These are phyloP conservation scores for Yarrowia osloensis DNA, from an alignment of 805 yeast genomes.

Conservation along the genomic window DNA sequence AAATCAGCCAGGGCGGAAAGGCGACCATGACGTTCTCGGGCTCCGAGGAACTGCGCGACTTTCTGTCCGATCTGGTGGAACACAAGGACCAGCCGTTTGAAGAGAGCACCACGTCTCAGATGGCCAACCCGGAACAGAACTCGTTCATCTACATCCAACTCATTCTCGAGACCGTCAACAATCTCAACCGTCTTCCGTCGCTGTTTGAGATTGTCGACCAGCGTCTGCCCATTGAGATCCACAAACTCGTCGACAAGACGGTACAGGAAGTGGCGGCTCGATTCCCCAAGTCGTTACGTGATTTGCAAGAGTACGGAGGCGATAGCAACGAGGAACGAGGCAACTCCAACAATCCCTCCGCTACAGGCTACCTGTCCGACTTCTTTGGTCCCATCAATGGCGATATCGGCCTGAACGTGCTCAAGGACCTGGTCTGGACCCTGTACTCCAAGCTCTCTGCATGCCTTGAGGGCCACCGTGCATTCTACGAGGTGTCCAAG, in stretches of 20 bases:
- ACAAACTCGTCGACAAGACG: conserved; percentile 60
- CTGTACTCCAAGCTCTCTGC: conserved; percentile 64
- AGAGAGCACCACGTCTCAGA: conserved; percentile 41
- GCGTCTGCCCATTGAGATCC: conserved; percentile 62
- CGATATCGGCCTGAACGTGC: conserved; percentile 55
- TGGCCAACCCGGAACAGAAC: conserved; percentile 46
- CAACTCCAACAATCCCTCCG: not conserved
- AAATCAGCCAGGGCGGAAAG: conserved; percentile 15
- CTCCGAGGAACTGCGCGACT: conserved; percentile 36
- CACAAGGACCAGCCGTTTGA: conserved; percentile 30
- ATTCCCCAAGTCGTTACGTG: conserved; percentile 50
- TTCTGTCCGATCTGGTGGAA: conserved; percentile 32
- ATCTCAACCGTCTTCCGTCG: conserved; percentile 60
- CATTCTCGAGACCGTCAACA: conserved; percentile 58
- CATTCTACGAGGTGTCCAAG: conserved; percentile 57
- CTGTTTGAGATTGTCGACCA: conserved; percentile 57
- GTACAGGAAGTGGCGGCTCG: conserved; percentile 65
- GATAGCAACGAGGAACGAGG: not conserved
- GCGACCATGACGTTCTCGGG: conserved; percentile 36
- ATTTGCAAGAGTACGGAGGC: conserved; percentile 15
- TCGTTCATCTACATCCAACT: conserved; percentile 58
- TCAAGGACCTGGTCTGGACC: conserved; percentile 70
- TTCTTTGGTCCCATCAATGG: conserved; percentile 34
- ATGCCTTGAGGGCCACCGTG: conserved; percentile 69
- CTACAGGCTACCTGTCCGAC: conserved; percentile 11